Evolutionary conservation across 345 rosid genomes (phyloP), one percentile per base, ranked within the genome.

Genomic region (Eucalyptus melliodora): DNA sequence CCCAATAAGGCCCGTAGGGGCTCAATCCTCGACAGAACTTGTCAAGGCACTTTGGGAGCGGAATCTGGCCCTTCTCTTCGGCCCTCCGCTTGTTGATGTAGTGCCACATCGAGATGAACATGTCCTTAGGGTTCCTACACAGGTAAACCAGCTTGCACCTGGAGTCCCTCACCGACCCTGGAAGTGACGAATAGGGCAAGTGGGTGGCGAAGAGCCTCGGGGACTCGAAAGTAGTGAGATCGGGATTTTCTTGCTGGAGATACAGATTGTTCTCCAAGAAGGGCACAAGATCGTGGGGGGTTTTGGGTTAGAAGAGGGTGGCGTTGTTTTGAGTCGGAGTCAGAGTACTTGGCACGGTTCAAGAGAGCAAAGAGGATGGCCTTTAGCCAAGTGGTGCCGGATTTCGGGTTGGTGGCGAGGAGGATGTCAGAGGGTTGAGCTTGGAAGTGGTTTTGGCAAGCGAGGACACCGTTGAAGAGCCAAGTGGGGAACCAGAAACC

Each of bases 121-220:
- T 59, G 89, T 90, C 92, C 88, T 91, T 91, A 10, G 91, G 91
- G 86, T 91, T 87, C 86, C 90, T 86, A 6, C 90, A 90, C 82
- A 86, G 21, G 40, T 91, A 91, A 9, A 91, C 92, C 23, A 89
- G 24, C 88, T 89, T 89, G 83, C 89, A 67, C 47, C 44, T 37
- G 44, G 89, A 88, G n/a, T 86, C 72, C 31, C 49, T 51, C 9
- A 89, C 40, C 47, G 89, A 86, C 34, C 40, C 45, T 12, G 89
- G 91, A 16, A 91, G 88, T 23, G 85, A 86, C 45, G 11, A 23
- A 37, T 77, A 87, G 16, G 92, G 90, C 14, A 82, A 26, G 83
- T 90, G 91, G 82, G 87, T 87, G 51, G 65, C 42, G 14, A 90
- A 80, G 31, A 90, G 56, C 65, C 91, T 51, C 11, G 91, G 89